phyloP scores from a whole-genome alignment of 2,329 filamentous ascomycete genomes.

The Dichotomopilus funicola region DNA sequence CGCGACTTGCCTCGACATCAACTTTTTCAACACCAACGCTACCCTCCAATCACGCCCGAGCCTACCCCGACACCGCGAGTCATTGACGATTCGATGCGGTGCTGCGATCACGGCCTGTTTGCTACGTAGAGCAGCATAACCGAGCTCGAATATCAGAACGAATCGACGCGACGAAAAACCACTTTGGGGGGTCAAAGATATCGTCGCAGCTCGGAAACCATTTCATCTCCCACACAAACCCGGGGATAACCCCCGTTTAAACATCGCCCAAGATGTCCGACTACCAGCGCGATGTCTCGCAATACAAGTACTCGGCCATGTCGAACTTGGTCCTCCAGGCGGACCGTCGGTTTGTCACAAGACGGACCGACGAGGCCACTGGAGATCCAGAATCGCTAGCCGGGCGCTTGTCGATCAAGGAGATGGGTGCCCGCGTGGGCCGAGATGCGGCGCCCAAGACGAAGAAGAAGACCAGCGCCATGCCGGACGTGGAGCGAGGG shows the following conservation, averaged over 20 bases:
- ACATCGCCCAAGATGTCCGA: slow-evolving; percentile 58
- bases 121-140: slow-evolving; percentile 12
- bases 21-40: neutral
- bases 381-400: slow-evolving; percentile 97
- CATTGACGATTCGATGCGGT: slow-evolving; percentile 13
- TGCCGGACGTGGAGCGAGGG: slow-evolving; percentile 68
- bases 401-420: slow-evolving; percentile 82
- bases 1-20: slow-evolving; percentile 4
- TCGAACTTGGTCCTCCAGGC: slow-evolving; percentile 99
- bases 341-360: slow-evolving; percentile 90
- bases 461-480: slow-evolving; percentile 69
- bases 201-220: neutral
- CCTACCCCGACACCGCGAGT: neutral
- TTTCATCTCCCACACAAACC: too few relatives aligned
- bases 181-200: neutral
- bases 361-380: slow-evolving; percentile 88
- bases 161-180: slow-evolving; percentile 10
- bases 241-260: neutral
- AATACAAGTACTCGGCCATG: slow-evolving; percentile 99
- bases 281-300: slow-evolving; percentile 75
- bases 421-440: slow-evolving; percentile 84
- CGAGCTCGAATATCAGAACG: slow-evolving; percentile 11
- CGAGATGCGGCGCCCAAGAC: slow-evolving; percentile 74
- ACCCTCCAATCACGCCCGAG: neutral
- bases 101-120: neutral